phyloP scores from a whole-genome alignment of 2,329 filamentous ascomycete genomes.

The Phialophora expanda region DNA sequence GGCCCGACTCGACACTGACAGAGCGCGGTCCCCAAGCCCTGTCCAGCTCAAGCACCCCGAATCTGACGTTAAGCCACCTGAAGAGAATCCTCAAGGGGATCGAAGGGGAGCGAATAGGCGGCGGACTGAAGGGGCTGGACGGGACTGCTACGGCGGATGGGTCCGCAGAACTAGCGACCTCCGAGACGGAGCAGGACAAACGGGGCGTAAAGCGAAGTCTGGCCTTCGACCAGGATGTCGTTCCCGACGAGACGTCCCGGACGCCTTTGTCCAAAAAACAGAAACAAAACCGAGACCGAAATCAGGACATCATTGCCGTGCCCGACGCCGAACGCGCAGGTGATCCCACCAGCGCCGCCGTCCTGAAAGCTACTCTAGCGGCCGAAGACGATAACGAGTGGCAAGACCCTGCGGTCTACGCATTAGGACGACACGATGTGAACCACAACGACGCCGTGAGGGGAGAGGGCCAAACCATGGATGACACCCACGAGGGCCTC shows the following conservation, averaged over 20 bases:
- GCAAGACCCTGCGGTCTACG: conserved; percentile 37
- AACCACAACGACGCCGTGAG: conserved; percentile 1
- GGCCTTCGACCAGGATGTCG: background rate
- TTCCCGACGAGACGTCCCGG: background rate
- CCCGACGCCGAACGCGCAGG: conserved; percentile 1
- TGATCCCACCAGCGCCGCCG: background rate
- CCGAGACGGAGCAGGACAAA: background rate
- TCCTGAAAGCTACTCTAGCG: background rate
- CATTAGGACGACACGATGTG: conserved; percentile 27
- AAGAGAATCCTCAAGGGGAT: conserved; percentile 37
- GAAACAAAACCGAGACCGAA: conserved; percentile 5
- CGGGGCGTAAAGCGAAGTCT: background rate
- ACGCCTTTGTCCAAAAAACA: conserved; percentile 7
- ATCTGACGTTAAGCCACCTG: conserved; percentile 38
- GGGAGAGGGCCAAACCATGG: background rate
- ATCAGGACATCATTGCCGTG: conserved; percentile 11
- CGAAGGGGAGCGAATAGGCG: conserved; percentile 33
- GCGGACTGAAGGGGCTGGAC: conserved; percentile 15
- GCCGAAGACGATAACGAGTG: conserved; percentile 24
- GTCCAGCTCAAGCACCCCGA: conserved; percentile 27
- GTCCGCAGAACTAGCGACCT: background rate
- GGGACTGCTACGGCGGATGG: conserved; percentile 6
- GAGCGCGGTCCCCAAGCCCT: conserved; percentile 36
- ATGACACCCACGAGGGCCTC: no score
- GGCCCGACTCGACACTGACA: conserved; percentile 60